Evolutionary conservation across 495 filamentous ascomycete genomes (phyloP).

Genomic region (Talaromyces liani): DNA sequence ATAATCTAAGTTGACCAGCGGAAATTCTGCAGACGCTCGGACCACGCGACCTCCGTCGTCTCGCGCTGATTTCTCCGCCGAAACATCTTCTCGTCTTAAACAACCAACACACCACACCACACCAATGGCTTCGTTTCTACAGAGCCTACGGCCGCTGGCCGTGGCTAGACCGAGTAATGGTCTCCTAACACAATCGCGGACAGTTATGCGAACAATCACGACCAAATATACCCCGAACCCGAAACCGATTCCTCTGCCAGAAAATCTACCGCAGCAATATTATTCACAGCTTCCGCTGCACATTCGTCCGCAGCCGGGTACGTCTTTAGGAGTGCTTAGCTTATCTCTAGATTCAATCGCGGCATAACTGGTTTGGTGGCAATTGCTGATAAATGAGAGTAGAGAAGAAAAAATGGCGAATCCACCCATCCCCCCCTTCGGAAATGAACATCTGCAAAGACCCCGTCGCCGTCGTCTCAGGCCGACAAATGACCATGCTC

Average conservation of each 20-base stretch:
- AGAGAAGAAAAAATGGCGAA: conserved; percentile 8
- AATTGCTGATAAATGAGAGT: neutral
- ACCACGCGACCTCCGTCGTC: conserved; percentile 24
- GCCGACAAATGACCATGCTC: conserved; percentile 59
- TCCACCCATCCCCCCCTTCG: conserved; percentile 46
- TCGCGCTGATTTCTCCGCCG: conserved; percentile 3
- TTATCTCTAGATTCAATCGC: neutral
- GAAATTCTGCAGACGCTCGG: conserved; percentile 34
- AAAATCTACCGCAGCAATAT: conserved; percentile 33
- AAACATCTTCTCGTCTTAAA: too few relatives aligned
- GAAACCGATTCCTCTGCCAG: conserved; percentile 30
- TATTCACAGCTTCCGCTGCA: conserved; percentile 34
- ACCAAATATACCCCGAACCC: conserved; percentile 32
- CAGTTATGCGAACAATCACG: conserved; percentile 16
- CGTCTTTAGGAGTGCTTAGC: neutral
- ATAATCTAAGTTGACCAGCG: neutral
- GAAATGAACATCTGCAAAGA: conserved; percentile 41
- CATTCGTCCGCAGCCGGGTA: conserved; percentile 30
- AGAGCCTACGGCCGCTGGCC: conserved; percentile 57
- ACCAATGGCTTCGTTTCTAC: conserved; percentile 51
- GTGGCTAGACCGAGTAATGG: conserved; percentile 46
- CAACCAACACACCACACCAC: neutral
- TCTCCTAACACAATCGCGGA: neutral
- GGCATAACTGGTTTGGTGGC: too few relatives aligned
- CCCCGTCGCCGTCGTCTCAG: conserved; percentile 54